These are phyloP conservation scores for Diplocarpon rosae DNA, from an alignment of 2,329 filamentous ascomycete species.

Conservation along the genomic window DNA sequence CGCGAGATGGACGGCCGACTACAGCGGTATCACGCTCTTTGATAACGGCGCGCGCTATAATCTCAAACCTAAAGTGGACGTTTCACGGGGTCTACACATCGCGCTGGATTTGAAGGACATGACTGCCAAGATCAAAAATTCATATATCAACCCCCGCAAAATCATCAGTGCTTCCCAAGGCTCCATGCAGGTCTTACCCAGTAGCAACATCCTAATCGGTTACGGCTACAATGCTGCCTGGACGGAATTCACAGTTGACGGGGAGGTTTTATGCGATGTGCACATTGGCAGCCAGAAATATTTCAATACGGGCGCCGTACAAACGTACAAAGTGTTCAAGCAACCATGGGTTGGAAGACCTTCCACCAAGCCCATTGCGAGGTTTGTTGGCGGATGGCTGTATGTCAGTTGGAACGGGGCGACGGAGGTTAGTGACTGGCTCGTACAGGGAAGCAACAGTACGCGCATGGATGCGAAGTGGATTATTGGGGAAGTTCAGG, in stretches of 20 bases:
- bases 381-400: slow-evolving; percentile 3
- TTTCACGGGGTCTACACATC: slow-evolving; percentile 9
- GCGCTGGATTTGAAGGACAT: slow-evolving; percentile 9
- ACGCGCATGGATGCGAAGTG: background rate
- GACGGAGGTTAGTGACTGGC: slow-evolving; percentile 35
- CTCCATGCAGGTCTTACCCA: slow-evolving; percentile 11
- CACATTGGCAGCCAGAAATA: slow-evolving; percentile 22
- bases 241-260: slow-evolving; percentile 16
- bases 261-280: slow-evolving; percentile 27
- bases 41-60: slow-evolving; percentile 12
- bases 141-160: slow-evolving; percentile 9
- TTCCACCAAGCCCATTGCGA: slow-evolving; percentile 25
- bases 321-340: slow-evolving; percentile 25
- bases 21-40: slow-evolving; percentile 9
- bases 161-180: slow-evolving; percentile 16
- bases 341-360: slow-evolving; percentile 28
- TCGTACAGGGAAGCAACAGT: background rate
- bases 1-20: slow-evolving; percentile 28
- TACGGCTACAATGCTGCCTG: slow-evolving; percentile 10
- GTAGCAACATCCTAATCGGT: slow-evolving; percentile 12
- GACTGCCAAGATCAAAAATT: slow-evolving; percentile 6
- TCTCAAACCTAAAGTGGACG: background rate
- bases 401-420: slow-evolving; percentile 45
- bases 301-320: slow-evolving; percentile 12
- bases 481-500: background rate